A percentile compares a stretch with the other conserved stretches of the same genome.
Conservation (phyloP, 2,329 filamentous ascomycete species). For the Cladosporium sp. region DNA sequence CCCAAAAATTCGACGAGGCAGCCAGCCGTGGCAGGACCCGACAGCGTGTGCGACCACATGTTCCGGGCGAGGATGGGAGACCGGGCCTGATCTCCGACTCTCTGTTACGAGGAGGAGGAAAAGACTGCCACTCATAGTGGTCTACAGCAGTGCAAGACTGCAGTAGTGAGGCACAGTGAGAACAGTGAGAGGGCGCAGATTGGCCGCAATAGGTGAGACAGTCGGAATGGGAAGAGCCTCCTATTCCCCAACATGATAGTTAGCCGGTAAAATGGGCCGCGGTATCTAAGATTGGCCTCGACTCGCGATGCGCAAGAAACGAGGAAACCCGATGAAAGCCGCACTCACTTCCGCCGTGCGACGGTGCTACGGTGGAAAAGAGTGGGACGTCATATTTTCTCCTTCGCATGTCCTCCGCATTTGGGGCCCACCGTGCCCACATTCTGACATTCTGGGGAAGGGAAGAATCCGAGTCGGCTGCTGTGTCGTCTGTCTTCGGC, state of each 20-base stretch:
- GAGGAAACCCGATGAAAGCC: background rate
- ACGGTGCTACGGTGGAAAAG: background rate
- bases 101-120: background rate
- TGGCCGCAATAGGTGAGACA: background rate
- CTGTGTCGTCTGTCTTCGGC: slow-evolving; percentile 11
- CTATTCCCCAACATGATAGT: background rate
- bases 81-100: background rate
- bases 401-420: background rate
- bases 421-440: background rate
- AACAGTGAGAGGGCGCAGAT: background rate
- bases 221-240: background rate
- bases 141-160: background rate
- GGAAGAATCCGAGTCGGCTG: slow-evolving; percentile 6
- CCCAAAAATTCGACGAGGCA: background rate
- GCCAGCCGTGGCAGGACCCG: slow-evolving; percentile 3
- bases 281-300: background rate
- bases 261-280: background rate
- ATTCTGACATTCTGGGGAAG: background rate
- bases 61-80: background rate
- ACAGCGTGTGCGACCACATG: slow-evolving; percentile 3
- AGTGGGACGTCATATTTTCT: slow-evolving; percentile 2
- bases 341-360: background rate
- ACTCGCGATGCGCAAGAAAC: background rate
- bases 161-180: background rate
- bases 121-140: background rate